Base-by-base conservation (phyloP, 441 rosid genomes). In the Flueggea neowawraea region DNA sequence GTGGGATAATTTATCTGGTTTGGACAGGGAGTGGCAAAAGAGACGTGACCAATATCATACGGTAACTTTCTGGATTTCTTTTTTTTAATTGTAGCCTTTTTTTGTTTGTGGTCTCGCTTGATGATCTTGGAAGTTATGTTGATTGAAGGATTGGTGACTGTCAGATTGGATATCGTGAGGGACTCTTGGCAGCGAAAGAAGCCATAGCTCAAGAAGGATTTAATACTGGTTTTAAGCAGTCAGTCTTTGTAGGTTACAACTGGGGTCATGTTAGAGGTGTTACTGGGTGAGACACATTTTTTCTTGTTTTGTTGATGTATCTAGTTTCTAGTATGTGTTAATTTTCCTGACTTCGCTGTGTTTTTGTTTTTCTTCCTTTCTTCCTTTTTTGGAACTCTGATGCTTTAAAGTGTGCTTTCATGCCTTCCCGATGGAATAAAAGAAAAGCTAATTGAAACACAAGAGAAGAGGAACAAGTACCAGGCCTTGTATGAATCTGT, bases 81-180 rank as follows among this genome's bases (percentile, higher is more conserved):
- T 2, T 15, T 57, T 6, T 58, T 55, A 22, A 22, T 22, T 22
- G 28, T 22, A 22, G 28, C 28, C 16, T 57, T 31, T 67, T 33
- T 59, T 36, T 16, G 10, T 22, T 22, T 22, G 28, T 22, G 28
- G 56, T 57, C 31, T 28, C 14, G 51, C n/a, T 13, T 49, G 58
- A 45, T 57, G 41, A 15, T 55, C 63, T 56, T 52, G 47, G 28
- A 15, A 52, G 43, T 47, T 32, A 68, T 39, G 14, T 65, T 48
- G 28, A 16, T 63, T 8, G 54, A 31, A 47, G 22, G 58, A 56
- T 59, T 63, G 51, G 56, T 32, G 17, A 61, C 57, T 65, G 62
- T 49, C 66, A 90, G 94, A 61, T 79, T n/a, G 97, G 98, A 67
- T 93, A 84, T 67, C 91, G 91, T 17, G 97, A 88, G 36, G 98